Percentiles rank a stretch among this genome's conserved stretches.
These are phyloP conservation scores for Iodosphaeria phyllophila DNA, from an alignment of 2,329 filamentous ascomycete genomes.

Conservation along the genomic window DNA sequence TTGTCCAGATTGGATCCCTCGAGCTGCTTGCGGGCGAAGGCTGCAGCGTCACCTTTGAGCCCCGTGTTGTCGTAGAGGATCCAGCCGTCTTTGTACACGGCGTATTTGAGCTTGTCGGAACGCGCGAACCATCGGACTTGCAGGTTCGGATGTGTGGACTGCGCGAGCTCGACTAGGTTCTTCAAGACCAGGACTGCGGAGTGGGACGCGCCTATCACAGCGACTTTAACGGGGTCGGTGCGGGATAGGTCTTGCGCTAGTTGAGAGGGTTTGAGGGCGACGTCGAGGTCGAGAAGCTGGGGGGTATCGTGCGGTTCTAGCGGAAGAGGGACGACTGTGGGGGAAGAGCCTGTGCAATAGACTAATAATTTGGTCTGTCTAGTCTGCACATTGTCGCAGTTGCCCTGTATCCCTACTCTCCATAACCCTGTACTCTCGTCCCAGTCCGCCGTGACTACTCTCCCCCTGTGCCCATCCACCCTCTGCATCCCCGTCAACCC, in stretches of 20 bases:
- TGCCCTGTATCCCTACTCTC: not conserved
- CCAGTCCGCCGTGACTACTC: slow-evolving; percentile 10
- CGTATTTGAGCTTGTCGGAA: slow-evolving; percentile 36
- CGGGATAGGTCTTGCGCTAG: slow-evolving; percentile 21
- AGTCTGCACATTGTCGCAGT: too few species aligned
- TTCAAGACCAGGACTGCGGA: slow-evolving; percentile 42
- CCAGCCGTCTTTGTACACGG: slow-evolving; percentile 42
- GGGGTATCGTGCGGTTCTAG: slow-evolving; percentile 13
- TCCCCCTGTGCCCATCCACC: slow-evolving; percentile 18
- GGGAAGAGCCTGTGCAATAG: slow-evolving; percentile 15
- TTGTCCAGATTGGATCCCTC: slow-evolving; percentile 27
- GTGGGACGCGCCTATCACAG: slow-evolving; percentile 42
- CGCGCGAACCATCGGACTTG: slow-evolving; percentile 43
- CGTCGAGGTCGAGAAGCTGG: slow-evolving; percentile 31
- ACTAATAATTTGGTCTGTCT: slow-evolving; percentile 1
- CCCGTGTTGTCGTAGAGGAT: slow-evolving; percentile 47
- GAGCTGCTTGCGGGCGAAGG: slow-evolving; percentile 38
- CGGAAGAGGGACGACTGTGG: slow-evolving; percentile 6
- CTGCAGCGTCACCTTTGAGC: slow-evolving; percentile 40
- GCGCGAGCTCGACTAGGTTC: slow-evolving; percentile 36
- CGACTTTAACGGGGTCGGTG: slow-evolving; percentile 22
- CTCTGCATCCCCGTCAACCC: slow-evolving; percentile 21
- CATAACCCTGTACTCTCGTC: slow-evolving; percentile 1
- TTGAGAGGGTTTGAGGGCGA: slow-evolving; percentile 31
- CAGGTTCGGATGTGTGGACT: slow-evolving; percentile 29